Percentiles rank a stretch among this genome's conserved stretches.
These are phyloP conservation scores for Viola odorata DNA, from an alignment of 345 rosid species.

Conservation along the genomic window DNA sequence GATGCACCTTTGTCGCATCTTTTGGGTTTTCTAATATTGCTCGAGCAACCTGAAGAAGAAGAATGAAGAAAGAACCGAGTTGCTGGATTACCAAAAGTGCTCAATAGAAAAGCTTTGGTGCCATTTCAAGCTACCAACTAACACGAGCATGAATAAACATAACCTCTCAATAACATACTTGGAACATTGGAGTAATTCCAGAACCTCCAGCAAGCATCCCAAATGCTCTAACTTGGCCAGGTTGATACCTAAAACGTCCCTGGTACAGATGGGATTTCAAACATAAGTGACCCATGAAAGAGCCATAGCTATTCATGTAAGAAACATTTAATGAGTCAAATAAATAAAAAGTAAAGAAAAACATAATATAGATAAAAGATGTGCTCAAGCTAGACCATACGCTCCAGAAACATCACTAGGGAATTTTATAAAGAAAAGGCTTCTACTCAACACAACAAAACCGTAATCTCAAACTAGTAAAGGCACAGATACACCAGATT, in stretches of 20 bases:
- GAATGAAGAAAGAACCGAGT: slow-evolving; percentile 10
- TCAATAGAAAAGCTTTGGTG: not conserved
- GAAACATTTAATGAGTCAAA: not conserved
- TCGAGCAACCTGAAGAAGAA: slow-evolving; percentile 64
- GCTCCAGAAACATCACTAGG: too few species aligned
- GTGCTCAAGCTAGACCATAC: not conserved
- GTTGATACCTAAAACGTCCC: slow-evolving; percentile 92
- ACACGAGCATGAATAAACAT: slow-evolving; percentile 2
- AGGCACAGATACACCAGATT: too few species aligned
- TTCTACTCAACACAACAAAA: too few species aligned
- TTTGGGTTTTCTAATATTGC: slow-evolving; percentile 86
- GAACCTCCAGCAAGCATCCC: slow-evolving; percentile 99
- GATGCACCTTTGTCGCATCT: slow-evolving; percentile 74
- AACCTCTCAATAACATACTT: slow-evolving; percentile 38
- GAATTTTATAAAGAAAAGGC: too few species aligned
- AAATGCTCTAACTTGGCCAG: slow-evolving; percentile 83
- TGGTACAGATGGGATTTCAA: slow-evolving; percentile 24
- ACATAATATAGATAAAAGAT: not conserved
- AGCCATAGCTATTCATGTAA: not conserved
- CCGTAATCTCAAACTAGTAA: too few species aligned
- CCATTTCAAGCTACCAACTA: not conserved
- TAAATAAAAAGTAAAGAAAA: not conserved
- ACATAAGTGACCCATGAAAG: not conserved
- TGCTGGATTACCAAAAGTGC: slow-evolving; percentile 1
- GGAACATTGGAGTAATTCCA: slow-evolving; percentile 99